Evolutionary conservation across 768 basidiomycete species (phyloP), one percentile per base, ranked within the genome.

Genomic region (Strobilomyces echinocephalus): DNA sequence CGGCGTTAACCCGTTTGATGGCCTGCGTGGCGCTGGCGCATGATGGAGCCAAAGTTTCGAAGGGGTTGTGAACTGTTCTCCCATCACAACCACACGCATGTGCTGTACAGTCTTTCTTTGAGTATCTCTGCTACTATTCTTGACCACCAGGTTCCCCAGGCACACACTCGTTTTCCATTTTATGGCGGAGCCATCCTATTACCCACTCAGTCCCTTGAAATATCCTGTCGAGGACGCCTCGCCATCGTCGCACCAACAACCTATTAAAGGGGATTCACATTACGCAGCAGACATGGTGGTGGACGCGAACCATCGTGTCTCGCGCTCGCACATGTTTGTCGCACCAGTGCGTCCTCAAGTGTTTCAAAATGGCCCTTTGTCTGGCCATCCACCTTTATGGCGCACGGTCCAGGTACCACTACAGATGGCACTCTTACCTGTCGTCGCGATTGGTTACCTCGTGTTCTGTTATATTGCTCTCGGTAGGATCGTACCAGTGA

Each of bases 381-480:
- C 38, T 3, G 6, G 14, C 36, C 42, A 36, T 4, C 46, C 3
- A 4, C 24, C 33, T 20, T 8, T 40, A 41, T 68, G 63, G 63
- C 28, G 46, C 21, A 20, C 8, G 14, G 28, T 56, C 11, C 39
- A 21, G 41, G 44, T 58, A 3, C 41, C 58, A 1, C 49, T 62
- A 3, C 21, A 58, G 48, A 50, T 66, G 58, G 50, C 57, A 0
- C 54, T 69, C 53, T 43, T 70, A 3, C 61, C 69, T 6, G 39
- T 69, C 12, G 54, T 56, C 3, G 68, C 67, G 5, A 60, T 70
- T 28, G 67, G 39, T 14, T 69, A 65, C 48, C 50, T 70, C 9
- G 56, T 58, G 0, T 69, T 70, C 31, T 71, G 68, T 50, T 71
- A 63, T 30, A 43, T 58, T 4, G 65, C 62, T 40, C 63, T 65